Base-by-base conservation (phyloP, 2,329 filamentous ascomycete genomes). In the Cladophialophora psammophila region DNA sequence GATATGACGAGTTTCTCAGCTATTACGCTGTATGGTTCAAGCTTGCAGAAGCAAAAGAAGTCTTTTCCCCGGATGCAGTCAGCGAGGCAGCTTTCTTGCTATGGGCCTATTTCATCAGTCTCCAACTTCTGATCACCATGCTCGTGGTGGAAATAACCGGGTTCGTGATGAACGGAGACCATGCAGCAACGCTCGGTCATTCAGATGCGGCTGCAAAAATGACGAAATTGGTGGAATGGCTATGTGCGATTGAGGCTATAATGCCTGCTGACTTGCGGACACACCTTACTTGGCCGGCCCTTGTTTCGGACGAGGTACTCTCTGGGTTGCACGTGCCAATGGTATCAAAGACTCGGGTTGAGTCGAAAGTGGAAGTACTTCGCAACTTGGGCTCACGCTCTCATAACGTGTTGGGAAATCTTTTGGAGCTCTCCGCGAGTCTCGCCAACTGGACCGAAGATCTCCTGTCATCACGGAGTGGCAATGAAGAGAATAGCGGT, bases 81-180 rank as follows among this genome's bases (percentile, higher is more conserved):
- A 82, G 83, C 57, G 70, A 69, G 52, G 68, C 79, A 1, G 76
- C 80, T 0, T 79, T 78, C 20, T 76, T 83, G 3, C 71, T 84
- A 5, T 75, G 83, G 10, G 75, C 78, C 4, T 80, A 83, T 69
- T 83, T 81, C 69, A 77, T 83, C 18, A 76, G 80, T 1, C 71
- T 83, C 0, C 79, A 83, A 52, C 73, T 80, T 0, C 73, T 83
- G 1, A 74, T 84, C 55, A 75, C 75, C 5, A 79, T 80, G 0
- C 77, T 82, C 34, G 52, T 66, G 13, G 59, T 40, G 8, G 38
- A 66, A 18, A 34, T 57, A 5, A 48, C 58, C 31, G 38, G n/a
- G 6, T 12, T 3, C 31, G 26, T 1, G 31, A 26, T n/a, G 32
- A 26, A 59, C 5, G 15, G 40, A 10, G 48, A 63, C 9, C 18